Percentiles rank a stretch among this genome's conserved stretches.
phyloP scores from a whole-genome alignment of 179 eudicot genomes.

The Beta lomatogona region DNA sequence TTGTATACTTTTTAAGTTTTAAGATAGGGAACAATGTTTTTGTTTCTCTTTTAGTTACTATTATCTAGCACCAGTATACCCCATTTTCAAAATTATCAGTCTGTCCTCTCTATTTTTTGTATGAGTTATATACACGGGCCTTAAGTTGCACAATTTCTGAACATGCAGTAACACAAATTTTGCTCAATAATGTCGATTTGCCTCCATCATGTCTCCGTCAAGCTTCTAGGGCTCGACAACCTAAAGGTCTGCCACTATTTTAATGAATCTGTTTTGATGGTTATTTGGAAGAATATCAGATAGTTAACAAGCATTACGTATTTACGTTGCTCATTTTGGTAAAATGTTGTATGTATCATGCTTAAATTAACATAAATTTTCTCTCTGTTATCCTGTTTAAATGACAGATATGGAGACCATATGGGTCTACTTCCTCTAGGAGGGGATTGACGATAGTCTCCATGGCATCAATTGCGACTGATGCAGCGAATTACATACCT shows the following conservation, averaged over 20 bases:
- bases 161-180: background rate
- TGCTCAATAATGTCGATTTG: constrained; percentile 20
- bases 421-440: constrained; percentile 11
- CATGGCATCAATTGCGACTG: constrained; percentile 44
- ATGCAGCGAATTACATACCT: constrained; percentile 56
- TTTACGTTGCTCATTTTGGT: background rate
- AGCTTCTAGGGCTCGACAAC: constrained; percentile 20
- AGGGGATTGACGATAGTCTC: constrained; percentile 34
- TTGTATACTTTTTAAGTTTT: background rate
- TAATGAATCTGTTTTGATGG: background rate
- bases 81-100: background rate
- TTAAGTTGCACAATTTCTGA: background rate
- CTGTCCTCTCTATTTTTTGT: too few species aligned
- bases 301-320: too few species aligned
- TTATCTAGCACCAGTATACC: background rate
- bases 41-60: background rate
- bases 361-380: background rate
- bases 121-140: background rate
- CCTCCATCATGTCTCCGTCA: constrained; percentile 24
- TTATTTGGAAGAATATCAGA: background rate
- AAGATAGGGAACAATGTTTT: background rate
- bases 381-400: background rate
- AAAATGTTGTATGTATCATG: background rate
- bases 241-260: constrained; percentile 22
- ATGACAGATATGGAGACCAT: constrained; percentile 36